Conservation (phyloP, 176 grass and related monocot species). For the Saccharum spontaneum region DNA sequence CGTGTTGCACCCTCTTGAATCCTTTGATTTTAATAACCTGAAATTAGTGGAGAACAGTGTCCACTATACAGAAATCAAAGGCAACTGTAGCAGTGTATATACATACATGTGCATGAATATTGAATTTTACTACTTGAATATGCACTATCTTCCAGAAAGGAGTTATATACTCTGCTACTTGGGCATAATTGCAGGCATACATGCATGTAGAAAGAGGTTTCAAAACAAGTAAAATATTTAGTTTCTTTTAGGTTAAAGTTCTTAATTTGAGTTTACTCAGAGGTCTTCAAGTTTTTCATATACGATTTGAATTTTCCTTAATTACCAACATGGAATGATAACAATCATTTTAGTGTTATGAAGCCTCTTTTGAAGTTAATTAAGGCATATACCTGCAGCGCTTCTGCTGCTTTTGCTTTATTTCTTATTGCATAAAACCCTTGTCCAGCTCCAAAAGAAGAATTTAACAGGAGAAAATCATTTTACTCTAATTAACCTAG, state of each 20-base stretch:
- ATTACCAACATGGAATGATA: conserved; percentile 40
- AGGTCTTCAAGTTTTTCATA: neutral
- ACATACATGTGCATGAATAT: conserved; percentile 8
- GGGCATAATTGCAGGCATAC: neutral
- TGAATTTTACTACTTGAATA: neutral
- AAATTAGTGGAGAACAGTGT: conserved; percentile 18
- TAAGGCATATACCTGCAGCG: neutral
- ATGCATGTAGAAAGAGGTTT: neutral
- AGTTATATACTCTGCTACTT: neutral
- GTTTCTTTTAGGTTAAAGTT: neutral
- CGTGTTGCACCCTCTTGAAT: conserved; percentile 12
- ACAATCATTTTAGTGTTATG: neutral
- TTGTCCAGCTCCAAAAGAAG: neutral
- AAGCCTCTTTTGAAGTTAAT: neutral
- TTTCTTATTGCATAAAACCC: neutral
- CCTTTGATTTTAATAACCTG: conserved; percentile 12
- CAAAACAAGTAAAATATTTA: neutral
- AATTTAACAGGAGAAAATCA: neutral
- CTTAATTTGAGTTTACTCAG: neutral
- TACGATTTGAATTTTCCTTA: neutral
- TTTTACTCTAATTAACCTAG: neutral
- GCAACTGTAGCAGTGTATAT: conserved; percentile 4
- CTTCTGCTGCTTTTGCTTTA: neutral
- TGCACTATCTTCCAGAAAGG: neutral
- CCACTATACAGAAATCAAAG: conserved; percentile 22